These are phyloP conservation scores for Trypanosomatidae sp. DNA, from an alignment of 208 protist genomes.

Conservation along the genomic window DNA sequence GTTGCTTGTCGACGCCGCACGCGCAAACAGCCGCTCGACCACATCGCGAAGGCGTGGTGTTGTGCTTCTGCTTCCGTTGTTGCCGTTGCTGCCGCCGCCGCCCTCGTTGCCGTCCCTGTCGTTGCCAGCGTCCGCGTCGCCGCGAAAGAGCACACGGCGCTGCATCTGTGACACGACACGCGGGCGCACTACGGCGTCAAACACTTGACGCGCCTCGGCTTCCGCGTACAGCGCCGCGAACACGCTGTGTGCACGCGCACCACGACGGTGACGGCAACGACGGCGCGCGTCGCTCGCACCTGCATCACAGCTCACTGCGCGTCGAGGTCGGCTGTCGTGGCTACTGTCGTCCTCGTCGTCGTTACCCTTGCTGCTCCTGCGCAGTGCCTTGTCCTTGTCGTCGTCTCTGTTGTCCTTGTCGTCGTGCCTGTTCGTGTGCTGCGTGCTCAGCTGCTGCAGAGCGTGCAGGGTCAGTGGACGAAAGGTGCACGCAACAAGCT, in stretches of 20 bases:
- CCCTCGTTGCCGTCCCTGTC: constrained; percentile 14
- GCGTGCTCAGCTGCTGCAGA: not conserved
- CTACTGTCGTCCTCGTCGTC: not conserved
- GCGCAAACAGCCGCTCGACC: constrained; percentile 48
- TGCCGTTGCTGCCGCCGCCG: constrained; percentile 4
- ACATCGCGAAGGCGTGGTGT: constrained; percentile 7
- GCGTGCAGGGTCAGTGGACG: constrained; percentile 47
- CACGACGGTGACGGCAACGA: no score
- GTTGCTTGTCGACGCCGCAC: constrained; percentile 16
- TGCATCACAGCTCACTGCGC: no score
- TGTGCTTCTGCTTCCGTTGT: constrained; percentile 12
- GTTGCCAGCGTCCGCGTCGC: no score
- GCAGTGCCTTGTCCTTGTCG: not conserved
- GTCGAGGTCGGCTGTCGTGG: no score
- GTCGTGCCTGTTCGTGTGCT: not conserved
- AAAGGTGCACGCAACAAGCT: constrained; percentile 73
- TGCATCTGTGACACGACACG: constrained; percentile 40
- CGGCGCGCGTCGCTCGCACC: no score
- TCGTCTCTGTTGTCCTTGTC: not conserved
- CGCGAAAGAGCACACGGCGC: no score
- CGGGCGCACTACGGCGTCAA: constrained; percentile 27
- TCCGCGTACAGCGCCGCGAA: constrained; percentile 52
- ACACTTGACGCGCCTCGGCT: constrained; percentile 32
- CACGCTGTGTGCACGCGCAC: no score
- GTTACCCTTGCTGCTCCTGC: not conserved